A percentile compares a stretch with the other conserved stretches of the same genome.
These are phyloP conservation scores for Trichoderma hamatum DNA, from an alignment of 2,329 filamentous ascomycete genomes.

Conservation along the genomic window DNA sequence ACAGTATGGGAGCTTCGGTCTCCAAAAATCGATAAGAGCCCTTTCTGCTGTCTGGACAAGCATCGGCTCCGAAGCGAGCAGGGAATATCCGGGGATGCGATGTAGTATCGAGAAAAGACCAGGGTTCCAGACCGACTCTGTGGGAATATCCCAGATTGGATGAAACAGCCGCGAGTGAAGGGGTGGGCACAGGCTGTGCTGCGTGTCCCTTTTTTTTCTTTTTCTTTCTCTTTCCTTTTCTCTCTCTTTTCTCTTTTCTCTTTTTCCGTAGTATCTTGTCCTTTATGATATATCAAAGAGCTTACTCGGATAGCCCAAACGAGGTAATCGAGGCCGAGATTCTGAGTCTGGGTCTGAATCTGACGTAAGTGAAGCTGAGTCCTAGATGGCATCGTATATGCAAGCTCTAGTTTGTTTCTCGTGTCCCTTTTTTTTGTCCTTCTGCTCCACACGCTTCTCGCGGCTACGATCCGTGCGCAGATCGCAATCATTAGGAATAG, in stretches of 20 bases:
- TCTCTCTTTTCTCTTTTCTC: not conserved
- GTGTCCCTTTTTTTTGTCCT: not conserved
- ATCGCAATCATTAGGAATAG: not conserved
- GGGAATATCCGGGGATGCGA: not conserved
- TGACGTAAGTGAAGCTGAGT: not conserved
- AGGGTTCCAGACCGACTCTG: constrained; percentile 8
- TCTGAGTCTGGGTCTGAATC: not conserved
- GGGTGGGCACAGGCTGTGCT: not conserved
- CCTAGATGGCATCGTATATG: not conserved
- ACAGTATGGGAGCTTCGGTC: not conserved
- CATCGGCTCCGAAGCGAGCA: not conserved
- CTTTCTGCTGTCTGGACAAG: not conserved
- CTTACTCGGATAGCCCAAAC: not conserved
- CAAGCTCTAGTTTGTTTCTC: not conserved
- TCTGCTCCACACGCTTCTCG: not conserved
- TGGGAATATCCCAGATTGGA: constrained; percentile 9
- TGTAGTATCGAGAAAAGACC: not conserved
- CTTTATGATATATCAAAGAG: not conserved
- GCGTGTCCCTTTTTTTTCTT: not conserved
- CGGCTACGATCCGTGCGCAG: not conserved
- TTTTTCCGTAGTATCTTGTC: not conserved
- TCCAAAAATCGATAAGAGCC: not conserved
- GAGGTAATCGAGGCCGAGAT: not conserved
- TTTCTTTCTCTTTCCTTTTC: not conserved
- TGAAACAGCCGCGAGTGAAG: not conserved